A percentile compares a stretch with the other conserved stretches of the same genome.
Conservation (phyloP, 2,329 filamentous ascomycete genomes). For the Sphaerulina vaccinii region DNA sequence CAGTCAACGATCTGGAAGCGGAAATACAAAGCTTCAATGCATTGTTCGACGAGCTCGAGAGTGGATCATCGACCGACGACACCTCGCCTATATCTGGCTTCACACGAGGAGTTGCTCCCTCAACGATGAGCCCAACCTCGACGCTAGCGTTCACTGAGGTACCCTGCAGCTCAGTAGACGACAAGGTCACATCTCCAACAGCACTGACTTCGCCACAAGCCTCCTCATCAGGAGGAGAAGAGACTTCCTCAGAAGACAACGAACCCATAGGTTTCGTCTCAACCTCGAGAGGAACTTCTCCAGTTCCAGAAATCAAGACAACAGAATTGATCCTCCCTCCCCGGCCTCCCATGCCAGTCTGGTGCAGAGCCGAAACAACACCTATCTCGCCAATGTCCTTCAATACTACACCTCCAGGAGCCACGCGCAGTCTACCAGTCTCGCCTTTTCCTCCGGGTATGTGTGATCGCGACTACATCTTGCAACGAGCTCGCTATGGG, state of each 20-base stretch:
- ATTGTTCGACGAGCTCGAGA: neutral
- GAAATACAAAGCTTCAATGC: conserved; percentile 1
- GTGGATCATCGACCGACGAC: neutral
- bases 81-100: neutral
- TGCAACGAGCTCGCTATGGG: neutral
- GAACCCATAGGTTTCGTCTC: conserved; percentile 5
- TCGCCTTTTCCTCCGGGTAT: neutral
- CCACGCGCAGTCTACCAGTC: neutral
- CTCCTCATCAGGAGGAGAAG: neutral
- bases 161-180: neutral
- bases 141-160: neutral
- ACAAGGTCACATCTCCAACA: neutral
- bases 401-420: neutral
- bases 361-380: neutral
- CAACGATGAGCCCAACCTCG: neutral
- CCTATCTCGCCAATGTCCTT: conserved; percentile 3
- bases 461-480: conserved; percentile 1
- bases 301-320: neutral
- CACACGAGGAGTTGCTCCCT: neutral
- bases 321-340: conserved; percentile 15
- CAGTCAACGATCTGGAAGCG: conserved; percentile 2
- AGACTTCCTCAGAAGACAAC: neutral
- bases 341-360: conserved; percentile 2
- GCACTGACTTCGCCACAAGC: neutral
- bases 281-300: neutral